These are phyloP conservation scores for Arthrinium puccinioides DNA, from an alignment of 2,329 filamentous ascomycete genomes.

Conservation along the genomic window DNA sequence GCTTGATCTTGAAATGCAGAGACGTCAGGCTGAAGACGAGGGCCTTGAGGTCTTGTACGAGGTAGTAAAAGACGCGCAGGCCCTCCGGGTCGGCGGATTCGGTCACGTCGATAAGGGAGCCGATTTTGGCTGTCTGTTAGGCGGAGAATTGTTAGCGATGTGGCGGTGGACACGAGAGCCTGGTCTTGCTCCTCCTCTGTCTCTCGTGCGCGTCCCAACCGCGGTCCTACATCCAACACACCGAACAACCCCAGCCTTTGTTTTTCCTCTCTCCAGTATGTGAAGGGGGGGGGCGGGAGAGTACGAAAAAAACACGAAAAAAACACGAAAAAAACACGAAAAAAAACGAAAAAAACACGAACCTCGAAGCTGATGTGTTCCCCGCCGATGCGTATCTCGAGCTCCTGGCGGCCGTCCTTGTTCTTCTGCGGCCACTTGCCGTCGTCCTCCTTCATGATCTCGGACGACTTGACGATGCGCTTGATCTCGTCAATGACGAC, in stretches of 20 bases:
- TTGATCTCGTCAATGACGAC: slow-evolving; percentile 90
- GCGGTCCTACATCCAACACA: too few species aligned
- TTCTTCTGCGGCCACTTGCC: slow-evolving; percentile 99
- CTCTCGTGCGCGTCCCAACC: too few species aligned
- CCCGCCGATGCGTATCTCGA: slow-evolving; percentile 87
- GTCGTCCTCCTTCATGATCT: slow-evolving; percentile 98
- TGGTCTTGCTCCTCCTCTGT: too few species aligned
- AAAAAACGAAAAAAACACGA: too few species aligned
- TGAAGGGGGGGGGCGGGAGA: not conserved
- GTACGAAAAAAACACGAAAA: not conserved
- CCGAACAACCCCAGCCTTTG: too few species aligned
- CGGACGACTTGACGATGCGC: slow-evolving; percentile 92
- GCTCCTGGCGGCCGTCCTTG: slow-evolving; percentile 93
- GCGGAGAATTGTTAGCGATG: too few species aligned
- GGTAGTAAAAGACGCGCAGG: slow-evolving; percentile 94
- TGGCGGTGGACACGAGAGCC: too few species aligned
- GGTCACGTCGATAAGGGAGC: slow-evolving; percentile 91
- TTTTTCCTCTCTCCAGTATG: too few species aligned
- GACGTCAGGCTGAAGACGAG: slow-evolving; percentile 94
- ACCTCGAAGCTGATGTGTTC: slow-evolving; percentile 99
- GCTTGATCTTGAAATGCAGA: slow-evolving; percentile 94
- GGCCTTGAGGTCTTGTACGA: slow-evolving; percentile 95
- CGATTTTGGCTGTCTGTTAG: slow-evolving; percentile 91
- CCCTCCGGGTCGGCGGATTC: slow-evolving; percentile 95
- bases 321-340: too few species aligned